Percentiles rank a stretch among this genome's conserved stretches.
phyloP scores from a whole-genome alignment of 2,329 filamentous ascomycete genomes.

The Byssochlamys sp. region DNA sequence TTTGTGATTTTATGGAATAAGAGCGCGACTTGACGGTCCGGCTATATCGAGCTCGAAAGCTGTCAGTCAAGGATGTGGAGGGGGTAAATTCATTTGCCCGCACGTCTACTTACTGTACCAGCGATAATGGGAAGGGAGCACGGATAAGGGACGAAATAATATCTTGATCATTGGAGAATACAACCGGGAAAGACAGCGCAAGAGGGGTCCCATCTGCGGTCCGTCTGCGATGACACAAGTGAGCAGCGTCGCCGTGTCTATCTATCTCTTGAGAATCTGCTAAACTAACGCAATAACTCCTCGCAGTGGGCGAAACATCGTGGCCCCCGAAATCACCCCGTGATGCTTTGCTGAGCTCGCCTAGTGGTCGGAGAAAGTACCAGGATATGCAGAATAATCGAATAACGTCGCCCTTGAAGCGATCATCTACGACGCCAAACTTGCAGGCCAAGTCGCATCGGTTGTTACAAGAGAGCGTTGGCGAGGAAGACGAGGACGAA shows the following conservation, averaged over 20 bases:
- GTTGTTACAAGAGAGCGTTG: conserved; percentile 22
- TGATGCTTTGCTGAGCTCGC: conserved; percentile 58
- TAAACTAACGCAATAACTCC: not conserved
- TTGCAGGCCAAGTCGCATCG: conserved; percentile 24
- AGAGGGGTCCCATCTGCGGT: not conserved
- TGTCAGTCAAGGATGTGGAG: not conserved
- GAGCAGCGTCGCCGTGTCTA: not conserved
- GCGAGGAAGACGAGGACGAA: conserved; percentile 52
- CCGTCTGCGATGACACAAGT: not conserved
- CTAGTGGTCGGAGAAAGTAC: conserved; percentile 67
- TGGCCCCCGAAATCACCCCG: conserved; percentile 57
- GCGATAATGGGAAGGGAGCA: not conserved
- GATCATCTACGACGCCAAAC: conserved; percentile 35
- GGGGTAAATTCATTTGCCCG: not conserved
- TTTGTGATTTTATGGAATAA: not conserved
- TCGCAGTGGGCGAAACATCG: conserved; percentile 34
- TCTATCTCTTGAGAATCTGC: not conserved
- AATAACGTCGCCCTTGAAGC: conserved; percentile 57
- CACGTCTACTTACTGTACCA: not conserved
- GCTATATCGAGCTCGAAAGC: not conserved
- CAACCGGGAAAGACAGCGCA: not conserved
- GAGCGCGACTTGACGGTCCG: not conserved
- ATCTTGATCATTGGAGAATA: not conserved
- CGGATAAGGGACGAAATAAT: not conserved
- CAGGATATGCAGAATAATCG: conserved; percentile 57